Evolutionary conservation across 2,329 filamentous ascomycete genomes (phyloP).

Genomic region (Penicillium sp.): DNA sequence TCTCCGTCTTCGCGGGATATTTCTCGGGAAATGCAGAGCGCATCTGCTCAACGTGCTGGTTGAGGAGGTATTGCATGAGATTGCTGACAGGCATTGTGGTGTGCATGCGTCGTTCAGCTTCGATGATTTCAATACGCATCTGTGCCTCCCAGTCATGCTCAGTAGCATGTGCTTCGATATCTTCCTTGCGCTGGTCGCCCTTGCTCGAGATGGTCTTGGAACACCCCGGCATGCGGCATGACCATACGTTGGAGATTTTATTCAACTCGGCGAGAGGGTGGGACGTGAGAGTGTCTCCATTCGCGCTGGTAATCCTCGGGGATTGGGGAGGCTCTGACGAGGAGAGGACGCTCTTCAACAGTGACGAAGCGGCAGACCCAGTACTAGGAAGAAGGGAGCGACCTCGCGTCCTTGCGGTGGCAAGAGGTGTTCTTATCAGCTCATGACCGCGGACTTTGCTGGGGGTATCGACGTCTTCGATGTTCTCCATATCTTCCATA

Average conservation of each 20-base stretch:
- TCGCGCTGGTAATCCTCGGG: constrained; percentile 10
- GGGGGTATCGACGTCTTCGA: constrained; percentile 25
- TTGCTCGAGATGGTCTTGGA: constrained; percentile 19
- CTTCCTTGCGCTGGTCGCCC: constrained; percentile 20
- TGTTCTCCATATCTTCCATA: constrained; percentile 21
- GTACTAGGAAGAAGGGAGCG: constrained; percentile 15
- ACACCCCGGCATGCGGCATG: constrained; percentile 26
- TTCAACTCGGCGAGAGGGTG: constrained; percentile 10
- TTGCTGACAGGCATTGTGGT: constrained; percentile 24
- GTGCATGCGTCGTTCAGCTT: constrained; percentile 28
- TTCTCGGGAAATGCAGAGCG: constrained; percentile 28
- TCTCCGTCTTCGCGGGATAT: constrained; percentile 10
- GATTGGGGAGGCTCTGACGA: constrained; percentile 14
- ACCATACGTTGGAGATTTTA: constrained; percentile 17
- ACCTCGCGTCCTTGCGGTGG: constrained; percentile 18
- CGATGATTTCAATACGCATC: constrained; percentile 29
- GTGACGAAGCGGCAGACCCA: constrained; percentile 17
- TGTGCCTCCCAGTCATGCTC: constrained; percentile 30
- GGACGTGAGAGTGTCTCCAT: not conserved
- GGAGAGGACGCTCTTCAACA: constrained; percentile 25
- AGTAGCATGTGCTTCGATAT: constrained; percentile 24
- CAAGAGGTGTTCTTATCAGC: constrained; percentile 26
- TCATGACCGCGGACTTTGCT: constrained; percentile 28
- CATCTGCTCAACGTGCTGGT: constrained; percentile 27
- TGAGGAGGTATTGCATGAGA: constrained; percentile 27